Conservation (phyloP, 257 asterid genomes). For the Primulina tabacum region DNA sequence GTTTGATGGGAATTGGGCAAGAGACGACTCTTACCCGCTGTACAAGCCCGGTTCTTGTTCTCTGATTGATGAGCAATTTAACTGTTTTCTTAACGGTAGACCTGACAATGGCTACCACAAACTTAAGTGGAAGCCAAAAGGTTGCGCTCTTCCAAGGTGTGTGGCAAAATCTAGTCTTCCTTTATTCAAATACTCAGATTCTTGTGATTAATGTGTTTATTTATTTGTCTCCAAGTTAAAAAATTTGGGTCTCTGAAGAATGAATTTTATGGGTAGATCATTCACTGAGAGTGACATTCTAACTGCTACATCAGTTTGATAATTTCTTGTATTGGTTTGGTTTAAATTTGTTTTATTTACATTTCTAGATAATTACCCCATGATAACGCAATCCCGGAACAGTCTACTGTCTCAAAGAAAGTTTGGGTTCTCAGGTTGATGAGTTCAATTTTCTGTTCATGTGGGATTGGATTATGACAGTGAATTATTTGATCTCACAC, state of each 20-base stretch:
- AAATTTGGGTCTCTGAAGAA: not conserved
- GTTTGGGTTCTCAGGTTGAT: not conserved
- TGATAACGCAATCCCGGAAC: not conserved
- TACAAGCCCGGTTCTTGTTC: slow-evolving; percentile 91
- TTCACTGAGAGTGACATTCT: slow-evolving; percentile 5
- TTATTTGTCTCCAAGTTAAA: no score
- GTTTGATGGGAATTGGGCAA: slow-evolving; percentile 90
- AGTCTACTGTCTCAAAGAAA: not conserved
- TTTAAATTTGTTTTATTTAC: not conserved
- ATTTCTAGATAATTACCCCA: not conserved
- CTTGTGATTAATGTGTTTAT: slow-evolving; percentile 4
- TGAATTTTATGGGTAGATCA: not conserved
- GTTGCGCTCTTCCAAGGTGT: slow-evolving; percentile 83
- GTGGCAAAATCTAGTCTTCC: not conserved
- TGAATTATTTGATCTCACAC: not conserved
- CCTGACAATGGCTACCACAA: slow-evolving; percentile 61
- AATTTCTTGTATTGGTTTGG: not conserved
- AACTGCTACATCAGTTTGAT: slow-evolving; percentile 9
- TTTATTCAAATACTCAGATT: slow-evolving; percentile 1
- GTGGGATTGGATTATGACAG: not conserved
- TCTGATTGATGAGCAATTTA: slow-evolving; percentile 88
- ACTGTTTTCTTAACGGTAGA: slow-evolving; percentile 76
- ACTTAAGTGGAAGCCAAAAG: slow-evolving; percentile 82
- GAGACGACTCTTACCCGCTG: slow-evolving; percentile 73
- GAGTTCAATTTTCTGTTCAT: not conserved